Evolutionary conservation across 768 basidiomycete genomes (phyloP), one percentile per base, ranked within the genome.

Genomic region (Chalciporus chontae): DNA sequence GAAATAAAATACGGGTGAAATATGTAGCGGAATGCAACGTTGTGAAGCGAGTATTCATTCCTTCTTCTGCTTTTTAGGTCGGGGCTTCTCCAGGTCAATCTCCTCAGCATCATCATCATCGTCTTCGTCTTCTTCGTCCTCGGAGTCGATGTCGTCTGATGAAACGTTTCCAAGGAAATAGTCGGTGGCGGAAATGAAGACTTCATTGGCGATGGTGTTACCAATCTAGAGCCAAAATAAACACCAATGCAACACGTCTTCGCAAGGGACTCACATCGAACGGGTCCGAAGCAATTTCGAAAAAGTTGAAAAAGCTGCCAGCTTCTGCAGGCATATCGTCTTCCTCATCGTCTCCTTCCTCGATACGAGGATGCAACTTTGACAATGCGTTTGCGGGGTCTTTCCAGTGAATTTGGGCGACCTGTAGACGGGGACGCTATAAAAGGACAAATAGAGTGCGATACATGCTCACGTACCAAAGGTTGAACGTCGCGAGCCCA

Each of bases 241-340:
- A 40, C 8, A 18, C 27, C 29, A 29, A 39, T 26, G 27, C 42
- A n/a, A 51, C 9, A 31, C 40, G 24, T 40, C 18, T 29, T 34
- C 36, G 1, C 43, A 42, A 31, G 10, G 19, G 18, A 69, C 80
- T 72, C 64, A 90, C 90, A 55, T 90, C 86, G 53, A 74, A 78
- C 13, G 79, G 77, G 62, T 91, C 90, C 34, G 71, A 62, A 10
- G 75, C 73, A 53, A 76, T 62, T 68, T 87, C 90, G 53, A 93
- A 91, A 63, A 87, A 85, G 72, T 91, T 90, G 78, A 93, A 93
- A 74, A 93, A 90, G 62, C 84, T 89, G 48, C 90, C 90, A 43
- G 77, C 69, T 43, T 93, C 90, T 21, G 78, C 74, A 37, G 77
- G 71, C 46, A 77, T 57, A 27, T 85, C 84, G 21, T 80, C 78